These are phyloP conservation scores for Euphorbia tirucalli DNA, from an alignment of 345 rosid species.

Conservation along the genomic window DNA sequence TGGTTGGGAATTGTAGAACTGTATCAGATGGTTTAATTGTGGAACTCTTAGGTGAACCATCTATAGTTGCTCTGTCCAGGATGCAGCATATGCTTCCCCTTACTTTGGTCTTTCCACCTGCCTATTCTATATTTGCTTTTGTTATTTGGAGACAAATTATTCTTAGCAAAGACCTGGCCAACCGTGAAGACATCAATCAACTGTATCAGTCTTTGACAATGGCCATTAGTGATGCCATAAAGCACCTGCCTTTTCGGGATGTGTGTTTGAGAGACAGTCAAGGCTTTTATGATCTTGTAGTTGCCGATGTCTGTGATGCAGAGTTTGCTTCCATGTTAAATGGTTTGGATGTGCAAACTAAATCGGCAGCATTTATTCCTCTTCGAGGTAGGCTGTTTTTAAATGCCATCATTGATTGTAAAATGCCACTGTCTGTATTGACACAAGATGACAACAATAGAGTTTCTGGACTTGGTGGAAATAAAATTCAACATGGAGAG, in stretches of 20 bases:
- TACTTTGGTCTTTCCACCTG: constrained; percentile 87
- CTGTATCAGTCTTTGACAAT: constrained; percentile 65
- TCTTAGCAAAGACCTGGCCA: constrained; percentile 42
- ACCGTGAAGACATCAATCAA: constrained; percentile 78
- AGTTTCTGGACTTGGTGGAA: constrained; percentile 49
- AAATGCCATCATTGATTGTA: constrained; percentile 80
- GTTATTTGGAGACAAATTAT: constrained; percentile 77
- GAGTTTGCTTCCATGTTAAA: constrained; percentile 72
- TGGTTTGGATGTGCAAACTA: constrained; percentile 66
- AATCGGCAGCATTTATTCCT: constrained; percentile 74
- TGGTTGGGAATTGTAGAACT: constrained; percentile 84
- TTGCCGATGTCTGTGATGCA: constrained; percentile 78
- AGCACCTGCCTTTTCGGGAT: constrained; percentile 86
- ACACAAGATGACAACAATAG: constrained; percentile 52
- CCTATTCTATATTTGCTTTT: constrained; percentile 77
- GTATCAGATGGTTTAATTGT: constrained; percentile 81
- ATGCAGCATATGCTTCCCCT: constrained; percentile 92
- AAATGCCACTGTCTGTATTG: constrained; percentile 48
- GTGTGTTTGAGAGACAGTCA: constrained; percentile 82
- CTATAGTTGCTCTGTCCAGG: constrained; percentile 79
- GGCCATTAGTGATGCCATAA: constrained; percentile 79
- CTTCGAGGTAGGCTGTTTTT: constrained; percentile 91
- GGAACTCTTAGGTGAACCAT: constrained; percentile 90
- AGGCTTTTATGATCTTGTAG: constrained; percentile 79
- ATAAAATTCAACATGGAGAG: constrained; percentile 48